Percentiles rank a stretch among this genome's conserved stretches.
Conservation (phyloP, 164 flowering plant genomes). For the Dillenia turbinata region DNA sequence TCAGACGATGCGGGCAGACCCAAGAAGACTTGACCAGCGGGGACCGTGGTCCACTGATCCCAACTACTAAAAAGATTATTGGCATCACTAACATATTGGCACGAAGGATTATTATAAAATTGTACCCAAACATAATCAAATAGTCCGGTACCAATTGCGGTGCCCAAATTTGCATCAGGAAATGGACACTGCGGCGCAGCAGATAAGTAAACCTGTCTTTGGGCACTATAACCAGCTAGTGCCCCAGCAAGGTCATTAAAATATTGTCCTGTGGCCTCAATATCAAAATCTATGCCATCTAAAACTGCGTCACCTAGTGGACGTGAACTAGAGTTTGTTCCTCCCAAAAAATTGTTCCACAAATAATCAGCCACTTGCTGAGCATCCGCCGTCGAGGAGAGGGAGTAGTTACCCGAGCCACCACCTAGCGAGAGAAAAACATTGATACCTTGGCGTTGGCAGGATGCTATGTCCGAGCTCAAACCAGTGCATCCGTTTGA, state of each 20-base stretch:
- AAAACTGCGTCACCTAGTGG: slow-evolving; percentile 22
- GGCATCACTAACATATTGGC: slow-evolving; percentile 4
- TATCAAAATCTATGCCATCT: slow-evolving; percentile 29
- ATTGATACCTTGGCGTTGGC: slow-evolving; percentile 15
- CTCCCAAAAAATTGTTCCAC: slow-evolving; percentile 32
- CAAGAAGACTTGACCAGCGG: slow-evolving; percentile 15
- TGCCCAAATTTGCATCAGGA: slow-evolving; percentile 15
- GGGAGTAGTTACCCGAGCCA: slow-evolving; percentile 13
- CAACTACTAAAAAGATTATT: slow-evolving; percentile 6
- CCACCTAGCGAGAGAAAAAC: slow-evolving; percentile 28
- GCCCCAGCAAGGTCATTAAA: slow-evolving; percentile 21
- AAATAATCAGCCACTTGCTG: slow-evolving; percentile 14
- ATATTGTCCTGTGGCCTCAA: slow-evolving; percentile 6
- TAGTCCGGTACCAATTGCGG: slow-evolving; percentile 20
- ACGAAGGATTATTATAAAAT: slow-evolving; percentile 20
- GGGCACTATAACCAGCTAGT: slow-evolving; percentile 3
- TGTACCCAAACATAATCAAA: slow-evolving; percentile 38
- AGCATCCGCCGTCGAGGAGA: slow-evolving; percentile 24
- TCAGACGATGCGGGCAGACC: slow-evolving; percentile 18
- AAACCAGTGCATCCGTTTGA: slow-evolving; percentile 5
- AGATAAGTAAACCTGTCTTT: slow-evolving; percentile 18
- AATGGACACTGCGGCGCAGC: slow-evolving; percentile 27
- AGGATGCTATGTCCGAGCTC: slow-evolving; percentile 7
- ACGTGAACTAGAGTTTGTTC: slow-evolving; percentile 11
- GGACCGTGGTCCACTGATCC: slow-evolving; percentile 17